These are phyloP conservation scores for Populus hybrid DNA, from an alignment of 441 rosid genomes.

Conservation along the genomic window DNA sequence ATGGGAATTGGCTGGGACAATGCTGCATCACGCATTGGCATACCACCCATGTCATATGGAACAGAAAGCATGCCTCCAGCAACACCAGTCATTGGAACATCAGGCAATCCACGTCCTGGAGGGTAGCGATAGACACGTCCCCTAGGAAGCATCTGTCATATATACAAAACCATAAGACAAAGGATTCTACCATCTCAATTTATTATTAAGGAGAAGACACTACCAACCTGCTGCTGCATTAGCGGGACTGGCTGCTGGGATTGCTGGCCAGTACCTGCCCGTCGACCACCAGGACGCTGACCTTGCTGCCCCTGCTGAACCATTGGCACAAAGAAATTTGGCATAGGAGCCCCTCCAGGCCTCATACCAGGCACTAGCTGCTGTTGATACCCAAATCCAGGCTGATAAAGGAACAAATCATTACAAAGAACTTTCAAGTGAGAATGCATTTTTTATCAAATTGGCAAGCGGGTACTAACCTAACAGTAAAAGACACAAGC, in stretches of 20 bases:
- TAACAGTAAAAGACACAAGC: background rate
- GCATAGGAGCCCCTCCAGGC: conserved; percentile 65
- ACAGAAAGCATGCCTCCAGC: conserved; percentile 46
- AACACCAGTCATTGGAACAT: conserved; percentile 40
- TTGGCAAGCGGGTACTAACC: background rate
- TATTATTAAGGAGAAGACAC: background rate
- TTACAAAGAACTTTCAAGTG: background rate
- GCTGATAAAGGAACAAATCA: conserved; percentile 27
- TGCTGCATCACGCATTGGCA: conserved; percentile 43
- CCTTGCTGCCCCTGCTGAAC: conserved; percentile 74
- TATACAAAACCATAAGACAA: background rate
- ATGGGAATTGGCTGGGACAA: conserved; percentile 58
- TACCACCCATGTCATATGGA: conserved; percentile 48
- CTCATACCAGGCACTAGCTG: conserved; percentile 81
- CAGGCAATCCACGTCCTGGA: conserved; percentile 61
- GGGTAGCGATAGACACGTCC: conserved; percentile 74
- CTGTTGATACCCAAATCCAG: conserved; percentile 75
- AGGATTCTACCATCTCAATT: background rate
- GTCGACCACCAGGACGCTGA: conserved; percentile 65
- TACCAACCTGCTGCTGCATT: conserved; percentile 65
- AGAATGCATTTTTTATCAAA: background rate
- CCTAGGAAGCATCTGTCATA: conserved; percentile 64
- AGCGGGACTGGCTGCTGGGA: conserved; percentile 60
- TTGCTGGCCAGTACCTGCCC: conserved; percentile 60
- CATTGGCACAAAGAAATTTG: conserved; percentile 65